These are phyloP conservation scores for Haplosporangium sp. DNA, from an alignment of 371 early-diverging fungal genomes.

Conservation along the genomic window DNA sequence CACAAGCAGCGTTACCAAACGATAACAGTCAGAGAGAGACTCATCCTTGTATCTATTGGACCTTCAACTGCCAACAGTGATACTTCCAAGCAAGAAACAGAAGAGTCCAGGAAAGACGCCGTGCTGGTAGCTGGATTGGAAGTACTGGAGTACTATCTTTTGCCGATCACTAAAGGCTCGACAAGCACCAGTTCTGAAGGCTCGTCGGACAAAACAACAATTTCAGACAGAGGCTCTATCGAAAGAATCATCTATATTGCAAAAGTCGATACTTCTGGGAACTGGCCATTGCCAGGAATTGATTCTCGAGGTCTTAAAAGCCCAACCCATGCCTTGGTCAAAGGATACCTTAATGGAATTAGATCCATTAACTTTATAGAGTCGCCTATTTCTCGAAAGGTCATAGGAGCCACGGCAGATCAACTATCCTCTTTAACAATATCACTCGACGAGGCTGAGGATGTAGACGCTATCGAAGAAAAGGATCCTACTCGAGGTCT, in stretches of 20 bases:
- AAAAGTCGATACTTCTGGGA: slow-evolving; percentile 74
- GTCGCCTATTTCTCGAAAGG: not conserved
- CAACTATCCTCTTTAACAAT: slow-evolving; percentile 5
- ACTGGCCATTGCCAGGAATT: slow-evolving; percentile 37
- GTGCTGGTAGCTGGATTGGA: slow-evolving; percentile 45
- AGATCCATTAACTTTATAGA: slow-evolving; percentile 17
- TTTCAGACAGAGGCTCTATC: not conserved
- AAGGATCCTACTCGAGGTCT: not conserved
- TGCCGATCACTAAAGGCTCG: not conserved
- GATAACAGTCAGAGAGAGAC: slow-evolving; percentile 40
- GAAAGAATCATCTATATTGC: slow-evolving; percentile 63
- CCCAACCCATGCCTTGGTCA: slow-evolving; percentile 56
- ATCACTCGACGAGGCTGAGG: not conserved
- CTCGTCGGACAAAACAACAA: too few relatives aligned
- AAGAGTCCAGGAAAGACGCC: not conserved
- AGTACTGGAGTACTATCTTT: slow-evolving; percentile 39
- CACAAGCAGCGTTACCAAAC: slow-evolving; percentile 17
- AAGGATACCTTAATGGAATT: slow-evolving; percentile 61
- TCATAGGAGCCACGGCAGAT: not conserved
- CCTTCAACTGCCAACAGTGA: not conserved
- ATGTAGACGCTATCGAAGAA: not conserved
- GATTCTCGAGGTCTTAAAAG: slow-evolving; percentile 33
- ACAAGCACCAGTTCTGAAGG: not conserved
- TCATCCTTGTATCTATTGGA: slow-evolving; percentile 32
- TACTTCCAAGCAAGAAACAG: not conserved